These are phyloP conservation scores for Suhomyces xylopsoci DNA, from an alignment of 805 yeast genomes.

Conservation along the genomic window DNA sequence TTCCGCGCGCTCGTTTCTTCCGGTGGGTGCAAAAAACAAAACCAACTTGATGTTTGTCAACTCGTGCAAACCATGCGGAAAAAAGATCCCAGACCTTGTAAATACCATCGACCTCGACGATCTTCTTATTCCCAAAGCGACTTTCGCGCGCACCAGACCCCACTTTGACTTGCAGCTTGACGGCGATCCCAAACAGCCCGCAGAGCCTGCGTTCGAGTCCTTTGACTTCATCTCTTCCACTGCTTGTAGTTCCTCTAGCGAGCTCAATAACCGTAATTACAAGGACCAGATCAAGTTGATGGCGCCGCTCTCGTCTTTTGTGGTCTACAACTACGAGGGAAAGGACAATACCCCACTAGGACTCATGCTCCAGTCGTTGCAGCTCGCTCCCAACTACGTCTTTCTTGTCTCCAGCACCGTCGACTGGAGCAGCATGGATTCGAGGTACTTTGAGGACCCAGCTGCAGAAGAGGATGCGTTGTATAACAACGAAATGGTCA, in stretches of 20 bases:
- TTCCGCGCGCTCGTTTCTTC: not conserved
- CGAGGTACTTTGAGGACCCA: not conserved
- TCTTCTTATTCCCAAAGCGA: constrained; percentile 6
- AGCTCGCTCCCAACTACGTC: constrained; percentile 10
- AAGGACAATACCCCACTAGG: constrained; percentile 9
- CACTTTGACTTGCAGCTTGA: constrained; percentile 2
- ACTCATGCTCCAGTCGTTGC: constrained; percentile 17
- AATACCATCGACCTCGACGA: constrained; percentile 10
- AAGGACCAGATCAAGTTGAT: constrained; percentile 25
- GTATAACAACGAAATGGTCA: constrained; percentile 3
- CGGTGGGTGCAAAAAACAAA: not conserved
- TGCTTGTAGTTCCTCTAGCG: not conserved
- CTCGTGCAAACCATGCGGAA: not conserved
- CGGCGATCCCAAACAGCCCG: not conserved
- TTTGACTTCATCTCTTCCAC: constrained; percentile 1
- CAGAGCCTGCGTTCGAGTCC: constrained; percentile 1
- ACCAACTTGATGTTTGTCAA: constrained; percentile 13
- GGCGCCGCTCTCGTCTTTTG: constrained; percentile 32
- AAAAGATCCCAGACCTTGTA: constrained; percentile 2
- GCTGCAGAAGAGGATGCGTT: constrained; percentile 1
- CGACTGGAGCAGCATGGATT: constrained; percentile 6
- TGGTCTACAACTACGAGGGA: constrained; percentile 26
- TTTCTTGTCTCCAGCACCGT: constrained; percentile 19
- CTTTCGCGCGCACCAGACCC: not conserved
- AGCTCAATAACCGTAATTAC: constrained; percentile 30